Conservation (phyloP, 2,329 filamentous ascomycete genomes). For the Aspergillus candidus region DNA sequence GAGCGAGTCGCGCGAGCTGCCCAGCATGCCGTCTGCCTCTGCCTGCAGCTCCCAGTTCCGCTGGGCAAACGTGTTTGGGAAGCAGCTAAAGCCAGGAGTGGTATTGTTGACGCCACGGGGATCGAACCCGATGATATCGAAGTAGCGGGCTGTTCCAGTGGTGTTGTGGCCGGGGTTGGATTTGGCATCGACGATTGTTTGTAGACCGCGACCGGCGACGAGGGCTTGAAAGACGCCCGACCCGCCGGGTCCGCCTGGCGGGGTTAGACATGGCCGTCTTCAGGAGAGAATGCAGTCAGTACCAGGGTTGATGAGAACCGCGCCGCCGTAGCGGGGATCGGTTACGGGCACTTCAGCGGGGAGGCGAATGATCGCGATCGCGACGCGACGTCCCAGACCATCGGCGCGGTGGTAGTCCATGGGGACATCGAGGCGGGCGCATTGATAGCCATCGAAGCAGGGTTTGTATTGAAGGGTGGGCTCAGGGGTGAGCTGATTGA, state of each 20-base stretch:
- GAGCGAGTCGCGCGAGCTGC: constrained; percentile 24
- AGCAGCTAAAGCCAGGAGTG: constrained; percentile 36
- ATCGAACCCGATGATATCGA: constrained; percentile 42
- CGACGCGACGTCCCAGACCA: constrained; percentile 28
- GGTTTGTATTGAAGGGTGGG: constrained; percentile 29
- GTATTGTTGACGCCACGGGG: constrained; percentile 41
- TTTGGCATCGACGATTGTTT: constrained; percentile 34
- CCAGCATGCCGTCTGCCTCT: constrained; percentile 32
- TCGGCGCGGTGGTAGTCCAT: constrained; percentile 41
- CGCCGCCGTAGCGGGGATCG: constrained; percentile 42
- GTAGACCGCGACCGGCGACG: constrained; percentile 28
- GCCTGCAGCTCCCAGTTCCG: constrained; percentile 30
- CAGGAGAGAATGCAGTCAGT: background rate
- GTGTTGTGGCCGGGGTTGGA: constrained; percentile 11
- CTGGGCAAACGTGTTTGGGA: constrained; percentile 26
- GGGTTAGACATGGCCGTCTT: background rate
- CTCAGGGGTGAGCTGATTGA: constrained; percentile 22
- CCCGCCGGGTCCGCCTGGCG: constrained; percentile 39
- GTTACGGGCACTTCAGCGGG: constrained; percentile 39
- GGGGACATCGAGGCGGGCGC: constrained; percentile 46
- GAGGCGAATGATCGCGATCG: constrained; percentile 42
- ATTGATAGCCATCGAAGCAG: constrained; percentile 44
- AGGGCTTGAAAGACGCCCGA: constrained; percentile 36
- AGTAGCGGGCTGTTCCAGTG: constrained; percentile 20
- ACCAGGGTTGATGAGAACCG: constrained; percentile 45